Evolutionary conservation across 805 yeast genomes (phyloP), one percentile per base, ranked within the genome.

Genomic region (Candida ulmi): DNA sequence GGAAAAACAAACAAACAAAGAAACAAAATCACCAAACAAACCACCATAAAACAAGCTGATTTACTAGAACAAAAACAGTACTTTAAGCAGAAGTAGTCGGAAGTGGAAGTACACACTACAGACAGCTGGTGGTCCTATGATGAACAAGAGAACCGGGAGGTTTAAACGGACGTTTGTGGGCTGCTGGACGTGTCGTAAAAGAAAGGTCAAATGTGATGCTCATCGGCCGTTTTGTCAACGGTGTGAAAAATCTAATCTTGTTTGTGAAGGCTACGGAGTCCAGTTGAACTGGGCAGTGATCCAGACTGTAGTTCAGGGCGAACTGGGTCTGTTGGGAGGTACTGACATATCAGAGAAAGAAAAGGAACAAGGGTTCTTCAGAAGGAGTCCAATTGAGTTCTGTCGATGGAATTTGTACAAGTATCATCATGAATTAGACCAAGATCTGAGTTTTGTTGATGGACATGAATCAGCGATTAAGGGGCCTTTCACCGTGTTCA

Each of bases 121-220:
- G n/a, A n/a, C n/a, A n/a, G n/a, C n/a, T n/a, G n/a, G n/a, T n/a
- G n/a, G n/a, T 11, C 36, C 44, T 37, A 40, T 46, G 9, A 30
- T 39, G 9, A 40, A n/a, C n/a, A n/a, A 42, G 27, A 42, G 49
- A 23, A 23, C 46, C 1, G 46, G 44, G 35, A 45, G 38, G 15
- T 51, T 46, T 34, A 44, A 38, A 30, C 43, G 57, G 16, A 77
- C 93, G 0, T 87, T 84, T 50, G 78, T 83, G 1, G 96, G 96
- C 0, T 88, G 96, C 55, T 87, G 88, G 76, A 85, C 95, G 0
- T 88, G 96, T 55, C 69, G 96, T 33, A 62, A 81, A n/a, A 59
- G 96, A 33, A 84, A 87, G 55, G 80, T 88, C 34, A 79, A 84
- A 40, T 88, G 96, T 60, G 96, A 88, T 57, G 68, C 82, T 30